Evolutionary conservation across 1,284 basidiomycete species (phyloP), one percentile per base, ranked within the genome.

Genomic region (Athelia psychrophila): DNA sequence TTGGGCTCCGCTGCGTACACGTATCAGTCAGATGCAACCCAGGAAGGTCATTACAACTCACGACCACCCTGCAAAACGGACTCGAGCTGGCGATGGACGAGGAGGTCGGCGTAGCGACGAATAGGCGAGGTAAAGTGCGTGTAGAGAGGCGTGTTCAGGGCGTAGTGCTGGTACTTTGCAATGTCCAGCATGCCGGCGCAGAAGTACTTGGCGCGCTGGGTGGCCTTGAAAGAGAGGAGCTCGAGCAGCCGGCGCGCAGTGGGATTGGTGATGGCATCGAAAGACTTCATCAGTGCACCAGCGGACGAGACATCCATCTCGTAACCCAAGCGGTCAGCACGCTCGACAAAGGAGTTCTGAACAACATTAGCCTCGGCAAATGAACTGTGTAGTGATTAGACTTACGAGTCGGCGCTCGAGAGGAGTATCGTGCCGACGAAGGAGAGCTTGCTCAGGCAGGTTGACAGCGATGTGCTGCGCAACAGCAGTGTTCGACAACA

Each of bases 161-260:
- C 88, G 68, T 93, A 98, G 73, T 99, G 97, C 32, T 83, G 75
- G 68, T 98, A 99, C 75, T 99, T 98, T 44, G 95, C 93, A 64
- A 99, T 99, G 71, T 99, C 97, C 60, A 99, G 80, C 93, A 98
- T 97, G 58, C 97, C 97, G 23, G 95, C 86, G 67, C 96, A 99
- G 84, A 98, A 99, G 74, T 99, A 98, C 68, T 95, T 95, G 57
- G 97, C 93, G 49, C 86, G 84, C 55, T 89, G 88, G 62, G 96
- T 97, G 18, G 93, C 86, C 70, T 97, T 98, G 66, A 84, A 88
- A 27, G 88, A 84, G 40, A 98, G 77, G 19, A 96, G 67, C 66
- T 95, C 85, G 19, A 98, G 75, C 24, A 93, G 78, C 48, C 81
- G 74, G 52, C 85, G 84, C 54, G 88, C 88, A 51, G 81, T 81